Evolutionary conservation across 2,329 filamentous ascomycete species (phyloP), one percentile per base, ranked within the genome.

Genomic region (Nectriaceae sp.): DNA sequence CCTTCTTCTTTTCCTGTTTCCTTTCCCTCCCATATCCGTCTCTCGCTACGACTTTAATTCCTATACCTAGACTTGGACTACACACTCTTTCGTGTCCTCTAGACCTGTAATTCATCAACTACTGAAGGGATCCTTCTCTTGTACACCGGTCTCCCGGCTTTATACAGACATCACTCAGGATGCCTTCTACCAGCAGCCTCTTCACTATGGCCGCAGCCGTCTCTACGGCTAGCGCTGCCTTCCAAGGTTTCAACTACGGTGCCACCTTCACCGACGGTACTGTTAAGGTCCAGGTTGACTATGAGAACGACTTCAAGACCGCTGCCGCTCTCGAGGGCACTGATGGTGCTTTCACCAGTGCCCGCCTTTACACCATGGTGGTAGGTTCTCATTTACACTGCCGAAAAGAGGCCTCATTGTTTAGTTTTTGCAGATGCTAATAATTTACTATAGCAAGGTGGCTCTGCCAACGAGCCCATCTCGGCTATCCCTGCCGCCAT

Each of bases 401-500:
- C 8, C n/a, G n/a, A n/a, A n/a, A n/a, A n/a, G n/a, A n/a, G n/a
- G n/a, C n/a, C n/a, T n/a, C n/a, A n/a, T n/a, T n/a, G n/a, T n/a
- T n/a, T n/a, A n/a, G n/a, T n/a, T n/a, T n/a, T n/a, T n/a, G 3
- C 3, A n/a, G 13, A 21, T 41, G 38, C 62, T 67, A 41, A 69
- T 51, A 48, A 15, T n/a, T 4, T 13, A 10, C 36, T 49, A 40
- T 53, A 79, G 75, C 87, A 90, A 78, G 80, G 71, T 21, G 84
- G 82, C 55, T 85, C 86, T 5, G 70, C 79, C 55, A 85, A 79
- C 70, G 77, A 77, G 22, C 78, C 83, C 60, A 90, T 88, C 63
- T 75, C 79, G 35, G 89, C 87, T 56, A 90, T 96, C 54, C 87
- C 87, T 36, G 91, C 91, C 37, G 91, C 90, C 61, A 90, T 96